Evolutionary conservation across 1,284 basidiomycete species (phyloP), one percentile per base, ranked within the genome.

Genomic region (Xanthoconium separans): DNA sequence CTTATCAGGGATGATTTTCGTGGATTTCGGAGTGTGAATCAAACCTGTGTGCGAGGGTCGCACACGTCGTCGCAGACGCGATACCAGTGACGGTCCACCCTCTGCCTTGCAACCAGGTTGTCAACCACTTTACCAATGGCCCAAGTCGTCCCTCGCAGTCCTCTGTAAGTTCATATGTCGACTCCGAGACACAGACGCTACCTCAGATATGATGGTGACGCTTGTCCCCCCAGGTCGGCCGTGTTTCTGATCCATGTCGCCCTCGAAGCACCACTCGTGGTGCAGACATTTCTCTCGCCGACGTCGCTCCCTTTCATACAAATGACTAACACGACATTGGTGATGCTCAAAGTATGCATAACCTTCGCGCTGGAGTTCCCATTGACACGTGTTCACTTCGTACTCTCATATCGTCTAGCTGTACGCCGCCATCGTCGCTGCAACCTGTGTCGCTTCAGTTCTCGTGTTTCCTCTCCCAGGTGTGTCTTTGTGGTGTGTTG

Each of bases 181-280:
- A 33, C 11, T 27, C n/a, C 24, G 20, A 39, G 15, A 42, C 8
- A 31, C 22, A 44, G 11, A 18, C 40, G 6, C 20, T 16, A 33
- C 44, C 29, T 20, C 24, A 15, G 22, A 18, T 8, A 7, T 16
- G 7, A 37, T 18, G 8, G 18, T n/a, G 31, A 31, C 29, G 15
- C 24, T 24, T 16, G 11, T 30, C 18, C 1, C 43, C 24, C 31
- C 20, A 69, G 87, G 9, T 83, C 88, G 5, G 71, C 72, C 18
- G 76, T 91, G 3, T 92, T 91, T 69, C 75, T 93, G 39, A 70
- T 92, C 33, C 91, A 93, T 65, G 81, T 91, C 58, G 87, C 84
- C 11, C 73, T 91, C 46, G 91, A 93, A 66, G 78, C 82, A 6
- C 90, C 90, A 0, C 65, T 93, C 24, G 87, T 85, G 2, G 70